phyloP scores from a whole-genome alignment of 2,329 filamentous ascomycete species.

The Thielaviopsis populi region DNA sequence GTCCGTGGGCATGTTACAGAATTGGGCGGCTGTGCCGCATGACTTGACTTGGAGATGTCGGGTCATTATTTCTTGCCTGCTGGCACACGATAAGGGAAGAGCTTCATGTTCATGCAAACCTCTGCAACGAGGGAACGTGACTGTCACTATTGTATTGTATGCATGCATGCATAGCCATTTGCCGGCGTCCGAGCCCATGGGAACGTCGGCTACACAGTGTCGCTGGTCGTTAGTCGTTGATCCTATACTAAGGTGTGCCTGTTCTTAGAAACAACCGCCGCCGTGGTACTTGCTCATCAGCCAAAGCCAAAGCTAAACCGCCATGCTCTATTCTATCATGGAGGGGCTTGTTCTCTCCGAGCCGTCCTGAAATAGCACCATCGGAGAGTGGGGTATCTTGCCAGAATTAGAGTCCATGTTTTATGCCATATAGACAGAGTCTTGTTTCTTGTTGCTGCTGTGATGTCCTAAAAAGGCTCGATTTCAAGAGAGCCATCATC shows the following conservation, averaged over 20 bases:
- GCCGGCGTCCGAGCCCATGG: neutral
- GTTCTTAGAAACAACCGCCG: neutral
- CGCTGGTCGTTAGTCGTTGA: neutral
- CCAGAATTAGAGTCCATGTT: neutral
- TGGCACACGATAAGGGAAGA: neutral
- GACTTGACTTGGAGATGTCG: neutral
- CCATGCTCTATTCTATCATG: neutral
- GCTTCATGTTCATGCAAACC: slow-evolving; percentile 10
- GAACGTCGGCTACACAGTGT: neutral
- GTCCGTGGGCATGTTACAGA: slow-evolving; percentile 9
- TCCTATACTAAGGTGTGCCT: neutral
- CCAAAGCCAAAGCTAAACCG: too few relatives aligned
- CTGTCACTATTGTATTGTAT: too few relatives aligned
- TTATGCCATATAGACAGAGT: neutral
- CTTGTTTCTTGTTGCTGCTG: neutral
- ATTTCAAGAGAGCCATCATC: neutral
- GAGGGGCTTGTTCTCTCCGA: neutral
- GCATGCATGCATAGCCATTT: neutral
- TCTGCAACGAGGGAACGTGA: neutral
- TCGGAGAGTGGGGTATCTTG: too few relatives aligned
- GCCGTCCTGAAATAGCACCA: neutral
- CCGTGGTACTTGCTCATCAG: neutral
- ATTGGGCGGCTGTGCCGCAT: slow-evolving; percentile 3
- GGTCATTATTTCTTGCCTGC: neutral
- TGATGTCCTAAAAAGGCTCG: neutral